Percentiles rank a stretch among this genome's conserved stretches.
Evolutionary conservation across 2,329 filamentous ascomycete genomes (phyloP).

Genomic region (Epichloe amarillans): DNA sequence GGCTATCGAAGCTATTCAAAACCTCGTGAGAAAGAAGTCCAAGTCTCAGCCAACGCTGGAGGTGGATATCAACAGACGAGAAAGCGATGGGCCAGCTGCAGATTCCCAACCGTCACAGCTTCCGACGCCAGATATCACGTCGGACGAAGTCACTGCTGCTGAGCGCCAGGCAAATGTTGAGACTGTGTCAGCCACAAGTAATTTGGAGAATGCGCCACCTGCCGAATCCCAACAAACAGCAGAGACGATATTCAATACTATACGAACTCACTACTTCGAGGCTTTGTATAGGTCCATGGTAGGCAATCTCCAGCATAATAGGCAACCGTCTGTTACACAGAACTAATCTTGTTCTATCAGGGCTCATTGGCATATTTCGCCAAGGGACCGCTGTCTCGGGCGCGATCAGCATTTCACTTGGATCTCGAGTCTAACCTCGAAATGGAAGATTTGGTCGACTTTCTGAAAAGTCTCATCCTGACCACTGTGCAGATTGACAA

Average conservation of each 20-base stretch:
- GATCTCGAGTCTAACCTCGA: constrained; percentile 46
- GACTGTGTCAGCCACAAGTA: neutral
- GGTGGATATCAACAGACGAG: constrained; percentile 14
- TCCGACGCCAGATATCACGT: constrained; percentile 6
- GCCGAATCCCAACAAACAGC: constrained; percentile 26
- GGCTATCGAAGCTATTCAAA: constrained; percentile 51
- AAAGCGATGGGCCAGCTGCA: constrained; percentile 9
- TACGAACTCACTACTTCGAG: constrained; percentile 45
- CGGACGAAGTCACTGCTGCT: neutral
- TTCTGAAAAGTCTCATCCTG: constrained; percentile 56
- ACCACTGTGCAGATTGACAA: constrained; percentile 58
- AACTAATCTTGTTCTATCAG: constrained; percentile 21
- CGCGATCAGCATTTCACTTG: constrained; percentile 55
- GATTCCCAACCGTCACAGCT: constrained; percentile 8
- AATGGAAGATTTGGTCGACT: constrained; percentile 50
- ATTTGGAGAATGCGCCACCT: constrained; percentile 3
- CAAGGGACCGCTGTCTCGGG: constrained; percentile 66
- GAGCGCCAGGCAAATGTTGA: neutral
- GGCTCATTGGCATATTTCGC: constrained; percentile 73
- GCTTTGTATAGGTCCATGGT: constrained; percentile 51
- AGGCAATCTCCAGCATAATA: constrained; percentile 25
- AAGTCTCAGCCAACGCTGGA: constrained; percentile 31
- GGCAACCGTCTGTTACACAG: constrained; percentile 23
- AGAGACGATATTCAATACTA: constrained; percentile 41
- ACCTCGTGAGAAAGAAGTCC: constrained; percentile 39